These are phyloP conservation scores for Alternaria gaisen DNA, from an alignment of 2,329 filamentous ascomycete species.

Conservation along the genomic window DNA sequence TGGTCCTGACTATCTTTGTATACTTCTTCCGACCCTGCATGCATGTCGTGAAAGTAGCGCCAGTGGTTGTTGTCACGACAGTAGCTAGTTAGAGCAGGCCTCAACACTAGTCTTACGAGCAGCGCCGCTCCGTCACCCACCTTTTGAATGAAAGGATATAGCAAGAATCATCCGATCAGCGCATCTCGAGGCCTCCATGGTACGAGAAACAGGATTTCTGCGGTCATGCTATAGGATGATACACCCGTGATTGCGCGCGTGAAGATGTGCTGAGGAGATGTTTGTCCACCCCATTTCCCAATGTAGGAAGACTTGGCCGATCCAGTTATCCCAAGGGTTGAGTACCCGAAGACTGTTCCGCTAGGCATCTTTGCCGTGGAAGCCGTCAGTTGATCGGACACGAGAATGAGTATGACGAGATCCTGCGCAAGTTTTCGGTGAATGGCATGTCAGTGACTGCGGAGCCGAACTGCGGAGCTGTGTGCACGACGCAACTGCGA, in stretches of 20 bases:
- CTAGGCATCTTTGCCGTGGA: conserved; percentile 10
- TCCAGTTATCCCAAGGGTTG: neutral
- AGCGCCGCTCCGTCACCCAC: neutral
- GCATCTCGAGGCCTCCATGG: conserved; percentile 4
- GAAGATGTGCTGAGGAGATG: neutral
- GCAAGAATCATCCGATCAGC: conserved; percentile 11
- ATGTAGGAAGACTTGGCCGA: neutral
- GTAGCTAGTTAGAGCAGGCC: neutral
- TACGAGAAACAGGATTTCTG: conserved; percentile 6
- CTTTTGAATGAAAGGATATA: neutral
- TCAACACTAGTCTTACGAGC: conserved; percentile 6
- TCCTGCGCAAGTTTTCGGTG: conserved; percentile 21
- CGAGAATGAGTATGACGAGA: conserved; percentile 29
- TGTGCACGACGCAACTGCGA: neutral
- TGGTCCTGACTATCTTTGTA: conserved; percentile 6
- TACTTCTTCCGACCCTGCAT: conserved; percentile 10
- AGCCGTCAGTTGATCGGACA: conserved; percentile 17
- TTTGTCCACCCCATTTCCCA: neutral
- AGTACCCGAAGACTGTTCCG: conserved; percentile 4
- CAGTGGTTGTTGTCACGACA: conserved; percentile 6
- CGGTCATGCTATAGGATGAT: neutral
- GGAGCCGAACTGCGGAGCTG: conserved; percentile 2
- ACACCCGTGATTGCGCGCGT: conserved; percentile 9
- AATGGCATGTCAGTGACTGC: conserved; percentile 7
- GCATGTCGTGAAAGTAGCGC: conserved; percentile 3